phyloP scores from a whole-genome alignment of 176 grass and related monocot species.

The Dendrocalamus sinicus region DNA sequence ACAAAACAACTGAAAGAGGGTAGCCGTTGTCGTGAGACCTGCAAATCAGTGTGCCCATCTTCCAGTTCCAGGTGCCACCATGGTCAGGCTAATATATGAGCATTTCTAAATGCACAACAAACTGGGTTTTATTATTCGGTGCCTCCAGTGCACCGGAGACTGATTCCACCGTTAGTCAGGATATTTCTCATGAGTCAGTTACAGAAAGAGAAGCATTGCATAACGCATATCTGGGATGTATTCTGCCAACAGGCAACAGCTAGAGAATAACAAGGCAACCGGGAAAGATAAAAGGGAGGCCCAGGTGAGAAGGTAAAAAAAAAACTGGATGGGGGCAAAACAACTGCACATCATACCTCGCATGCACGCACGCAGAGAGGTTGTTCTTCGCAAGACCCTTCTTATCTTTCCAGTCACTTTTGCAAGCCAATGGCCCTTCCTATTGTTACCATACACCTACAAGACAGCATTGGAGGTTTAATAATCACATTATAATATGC shows the following conservation, averaged over 20 bases:
- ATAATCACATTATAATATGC: slow-evolving; percentile 11
- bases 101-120: background rate
- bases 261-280: background rate
- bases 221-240: slow-evolving; percentile 2
- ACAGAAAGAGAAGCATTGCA: background rate
- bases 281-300: background rate
- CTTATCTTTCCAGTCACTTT: background rate
- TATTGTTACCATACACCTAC: slow-evolving; percentile 26
- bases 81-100: background rate
- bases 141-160: background rate
- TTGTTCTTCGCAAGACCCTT: slow-evolving; percentile 6
- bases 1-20: background rate
- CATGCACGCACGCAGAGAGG: background rate
- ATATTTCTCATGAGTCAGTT: background rate
- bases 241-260: background rate
- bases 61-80: background rate
- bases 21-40: background rate
- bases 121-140: background rate
- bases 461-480: background rate
- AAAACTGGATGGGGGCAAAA: background rate
- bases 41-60: background rate
- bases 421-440: slow-evolving; percentile 1
- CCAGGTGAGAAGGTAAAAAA: background rate
- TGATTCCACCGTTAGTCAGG: background rate
- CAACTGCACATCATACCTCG: background rate